These are phyloP conservation scores for Penicillium parvum DNA, from an alignment of 495 filamentous ascomycete species.

Conservation along the genomic window DNA sequence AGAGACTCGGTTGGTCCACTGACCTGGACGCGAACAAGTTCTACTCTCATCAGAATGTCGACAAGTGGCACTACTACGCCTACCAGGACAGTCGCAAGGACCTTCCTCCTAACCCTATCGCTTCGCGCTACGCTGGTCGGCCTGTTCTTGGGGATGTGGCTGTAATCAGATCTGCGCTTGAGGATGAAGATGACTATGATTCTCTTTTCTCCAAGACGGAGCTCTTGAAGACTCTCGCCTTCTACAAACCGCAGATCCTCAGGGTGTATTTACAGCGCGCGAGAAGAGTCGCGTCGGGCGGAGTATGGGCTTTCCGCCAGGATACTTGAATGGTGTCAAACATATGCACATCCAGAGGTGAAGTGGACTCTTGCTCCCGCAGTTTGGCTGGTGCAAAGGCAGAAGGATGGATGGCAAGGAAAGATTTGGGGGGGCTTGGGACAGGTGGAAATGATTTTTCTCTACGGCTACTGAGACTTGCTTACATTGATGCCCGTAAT, in stretches of 20 bases:
- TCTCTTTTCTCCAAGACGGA: neutral
- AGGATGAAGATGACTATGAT: neutral
- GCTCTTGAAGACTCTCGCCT: neutral
- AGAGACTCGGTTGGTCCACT: constrained; percentile 1
- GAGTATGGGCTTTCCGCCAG: neutral
- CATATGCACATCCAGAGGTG: neutral
- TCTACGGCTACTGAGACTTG: no score
- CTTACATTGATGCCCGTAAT: no score
- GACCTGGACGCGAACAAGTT: constrained; percentile 15
- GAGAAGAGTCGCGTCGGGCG: neutral
- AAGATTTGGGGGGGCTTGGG: no score
- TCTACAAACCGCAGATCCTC: neutral
- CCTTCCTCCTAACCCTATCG: neutral
- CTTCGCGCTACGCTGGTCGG: neutral
- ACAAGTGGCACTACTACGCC: constrained; percentile 11
- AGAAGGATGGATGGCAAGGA: no score
- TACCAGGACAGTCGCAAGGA: no score
- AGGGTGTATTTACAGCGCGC: neutral
- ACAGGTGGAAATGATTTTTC: no score
- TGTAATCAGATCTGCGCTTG: constrained; percentile 1
- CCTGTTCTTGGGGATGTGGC: neutral
- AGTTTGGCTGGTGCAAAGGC: no score
- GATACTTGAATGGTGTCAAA: neutral
- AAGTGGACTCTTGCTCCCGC: no score
- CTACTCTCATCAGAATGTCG: constrained; percentile 10